phyloP scores from a whole-genome alignment of 495 filamentous ascomycete species.

The Aspergillus indologenus region DNA sequence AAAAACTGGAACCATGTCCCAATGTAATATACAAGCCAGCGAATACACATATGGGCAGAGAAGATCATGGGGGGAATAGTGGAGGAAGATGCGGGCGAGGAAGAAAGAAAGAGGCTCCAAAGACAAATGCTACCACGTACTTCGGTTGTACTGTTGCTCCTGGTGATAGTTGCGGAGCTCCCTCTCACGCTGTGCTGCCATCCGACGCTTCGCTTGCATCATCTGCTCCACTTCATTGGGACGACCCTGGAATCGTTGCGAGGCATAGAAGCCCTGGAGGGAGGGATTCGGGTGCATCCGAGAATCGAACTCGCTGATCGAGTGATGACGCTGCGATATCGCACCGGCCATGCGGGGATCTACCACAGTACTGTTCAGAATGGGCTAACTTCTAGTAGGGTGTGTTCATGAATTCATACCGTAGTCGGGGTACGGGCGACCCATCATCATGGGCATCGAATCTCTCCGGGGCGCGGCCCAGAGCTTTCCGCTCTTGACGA shows the following conservation, averaged over 20 bases:
- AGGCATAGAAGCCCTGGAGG: conserved; percentile 89
- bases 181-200: conserved; percentile 97
- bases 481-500: conserved; percentile 92
- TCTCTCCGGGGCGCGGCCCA: conserved; percentile 81
- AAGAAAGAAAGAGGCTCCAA: conserved; percentile 27
- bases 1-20: conserved; percentile 30
- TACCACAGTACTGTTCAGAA: conserved; percentile 32
- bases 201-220: conserved; percentile 97
- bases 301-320: conserved; percentile 81
- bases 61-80: conserved; percentile 37
- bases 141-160: conserved; percentile 99
- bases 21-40: conserved; percentile 52
- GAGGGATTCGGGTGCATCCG: conserved; percentile 72
- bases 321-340: conserved; percentile 68
- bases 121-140: conserved; percentile 61
- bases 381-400: conserved; percentile 11
- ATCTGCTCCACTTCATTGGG: conserved; percentile 96
- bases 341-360: conserved; percentile 48
- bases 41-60: conserved; percentile 36
- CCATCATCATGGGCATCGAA: conserved; percentile 70
- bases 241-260: conserved; percentile 87
- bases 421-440: conserved; percentile 59
- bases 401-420: conserved; percentile 35
- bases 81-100: conserved; percentile 23
- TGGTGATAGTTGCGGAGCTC: conserved; percentile 99